A percentile compares a stretch with the other conserved stretches of the same genome.
phyloP scores from a whole-genome alignment of 768 basidiomycete species.

The Mycena pura region DNA sequence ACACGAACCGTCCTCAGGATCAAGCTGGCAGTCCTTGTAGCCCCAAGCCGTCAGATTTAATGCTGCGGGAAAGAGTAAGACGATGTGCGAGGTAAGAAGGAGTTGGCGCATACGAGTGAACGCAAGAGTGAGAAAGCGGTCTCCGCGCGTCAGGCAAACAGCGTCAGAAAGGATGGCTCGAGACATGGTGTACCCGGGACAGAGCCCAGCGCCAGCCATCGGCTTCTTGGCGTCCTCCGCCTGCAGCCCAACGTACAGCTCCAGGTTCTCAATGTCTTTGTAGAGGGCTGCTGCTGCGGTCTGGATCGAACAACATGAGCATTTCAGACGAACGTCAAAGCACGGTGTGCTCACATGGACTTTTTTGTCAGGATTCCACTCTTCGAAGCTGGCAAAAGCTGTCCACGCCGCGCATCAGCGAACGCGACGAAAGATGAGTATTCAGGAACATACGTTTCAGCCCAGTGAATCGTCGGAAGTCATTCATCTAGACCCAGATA shows the following conservation, averaged over 20 bases:
- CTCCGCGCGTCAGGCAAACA: conserved; percentile 76
- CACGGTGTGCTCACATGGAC: conserved; percentile 50
- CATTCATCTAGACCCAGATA: conserved; percentile 61
- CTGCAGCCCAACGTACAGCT: conserved; percentile 77
- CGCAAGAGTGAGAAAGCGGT: conserved; percentile 79
- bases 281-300: conserved; percentile 70
- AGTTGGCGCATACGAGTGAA: conserved; percentile 69
- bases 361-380: conserved; percentile 72
- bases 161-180: conserved; percentile 86
- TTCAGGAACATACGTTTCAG: conserved; percentile 56
- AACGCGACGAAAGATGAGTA: not conserved
- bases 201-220: conserved; percentile 74
- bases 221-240: conserved; percentile 75
- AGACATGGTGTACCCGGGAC: conserved; percentile 85
- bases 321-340: not conserved
- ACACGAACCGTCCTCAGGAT: conserved; percentile 70
- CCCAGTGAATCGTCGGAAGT: conserved; percentile 75
- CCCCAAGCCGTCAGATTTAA: conserved; percentile 83
- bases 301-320: conserved; percentile 38
- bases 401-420: conserved; percentile 20
- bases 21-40: conserved; percentile 70
- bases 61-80: conserved; percentile 46
- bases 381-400: conserved; percentile 70
- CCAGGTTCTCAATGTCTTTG: conserved; percentile 77
- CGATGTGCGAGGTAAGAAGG: not conserved